phyloP scores from a whole-genome alignment of 345 rosid species.

The Eucalyptus guilfoylei region DNA sequence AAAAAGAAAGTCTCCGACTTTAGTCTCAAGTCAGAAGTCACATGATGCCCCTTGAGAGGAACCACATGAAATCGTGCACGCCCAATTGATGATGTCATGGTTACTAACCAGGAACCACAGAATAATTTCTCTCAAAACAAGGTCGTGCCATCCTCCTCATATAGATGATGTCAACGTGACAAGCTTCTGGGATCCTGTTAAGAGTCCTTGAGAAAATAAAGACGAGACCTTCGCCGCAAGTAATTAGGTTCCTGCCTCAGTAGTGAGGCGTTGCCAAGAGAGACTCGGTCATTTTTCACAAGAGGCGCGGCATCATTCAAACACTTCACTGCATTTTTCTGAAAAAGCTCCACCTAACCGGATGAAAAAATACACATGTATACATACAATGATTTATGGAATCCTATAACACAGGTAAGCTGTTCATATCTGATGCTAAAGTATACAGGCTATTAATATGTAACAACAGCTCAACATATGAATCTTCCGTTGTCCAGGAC shows the following conservation, averaged over 20 bases:
- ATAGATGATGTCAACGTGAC: background rate
- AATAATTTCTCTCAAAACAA: background rate
- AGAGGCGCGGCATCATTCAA: background rate
- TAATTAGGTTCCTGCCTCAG: background rate
- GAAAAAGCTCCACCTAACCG: background rate
- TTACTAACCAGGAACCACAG: no score
- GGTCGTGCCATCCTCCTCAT: background rate
- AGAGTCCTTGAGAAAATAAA: background rate
- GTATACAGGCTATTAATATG: background rate
- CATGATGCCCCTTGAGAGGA: background rate
- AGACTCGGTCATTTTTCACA: background rate
- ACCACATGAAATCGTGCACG: no score
- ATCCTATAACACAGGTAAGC: background rate
- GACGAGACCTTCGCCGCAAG: background rate
- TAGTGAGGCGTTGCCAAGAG: background rate
- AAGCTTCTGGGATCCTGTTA: background rate
- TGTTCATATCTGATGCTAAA: background rate
- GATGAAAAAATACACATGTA: background rate
- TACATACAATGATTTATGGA: background rate
- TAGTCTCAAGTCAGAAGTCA: background rate
- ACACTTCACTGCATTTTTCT: background rate
- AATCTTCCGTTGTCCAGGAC: background rate
- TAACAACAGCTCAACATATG: background rate
- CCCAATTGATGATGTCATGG: background rate
- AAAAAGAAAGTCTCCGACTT: background rate